These are phyloP conservation scores for Capsella bursapastoris DNA, from an alignment of 345 rosid species.

Conservation along the genomic window DNA sequence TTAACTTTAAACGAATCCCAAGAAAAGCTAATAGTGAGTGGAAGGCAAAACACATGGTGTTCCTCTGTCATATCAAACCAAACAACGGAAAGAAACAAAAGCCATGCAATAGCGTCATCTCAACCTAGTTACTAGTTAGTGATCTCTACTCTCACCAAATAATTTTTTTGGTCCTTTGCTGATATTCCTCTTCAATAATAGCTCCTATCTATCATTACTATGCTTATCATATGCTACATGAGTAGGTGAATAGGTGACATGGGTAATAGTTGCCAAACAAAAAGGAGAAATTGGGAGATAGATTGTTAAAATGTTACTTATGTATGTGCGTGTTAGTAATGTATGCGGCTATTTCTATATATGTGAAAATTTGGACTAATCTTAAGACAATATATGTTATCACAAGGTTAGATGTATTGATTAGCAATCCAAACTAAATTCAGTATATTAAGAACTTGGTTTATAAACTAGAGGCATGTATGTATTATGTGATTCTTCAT, in stretches of 20 bases:
- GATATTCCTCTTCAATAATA: background rate
- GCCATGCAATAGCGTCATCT: constrained; percentile 37
- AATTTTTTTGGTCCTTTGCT: background rate
- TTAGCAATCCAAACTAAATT: background rate
- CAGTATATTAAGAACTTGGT: background rate
- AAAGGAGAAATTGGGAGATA: background rate
- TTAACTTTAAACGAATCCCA: constrained; percentile 42
- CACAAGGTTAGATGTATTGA: background rate
- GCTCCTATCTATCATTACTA: background rate
- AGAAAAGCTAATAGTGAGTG: constrained; percentile 40
- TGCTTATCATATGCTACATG: constrained; percentile 5
- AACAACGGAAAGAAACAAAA: constrained; percentile 37
- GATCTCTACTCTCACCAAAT: background rate
- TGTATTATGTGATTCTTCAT: background rate
- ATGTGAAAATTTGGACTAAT: background rate
- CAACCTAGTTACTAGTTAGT: constrained; percentile 17
- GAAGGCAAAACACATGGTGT: constrained; percentile 45
- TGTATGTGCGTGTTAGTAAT: too few relatives aligned
- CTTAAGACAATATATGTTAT: background rate
- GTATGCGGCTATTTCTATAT: constrained; percentile 3
- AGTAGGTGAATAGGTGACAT: background rate
- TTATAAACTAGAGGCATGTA: background rate
- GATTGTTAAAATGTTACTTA: too few relatives aligned
- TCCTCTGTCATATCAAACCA: constrained; percentile 36
- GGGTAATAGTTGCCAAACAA: background rate